Evolutionary conservation across 2,329 filamentous ascomycete genomes (phyloP).

Genomic region (Calonectria ilicicola): DNA sequence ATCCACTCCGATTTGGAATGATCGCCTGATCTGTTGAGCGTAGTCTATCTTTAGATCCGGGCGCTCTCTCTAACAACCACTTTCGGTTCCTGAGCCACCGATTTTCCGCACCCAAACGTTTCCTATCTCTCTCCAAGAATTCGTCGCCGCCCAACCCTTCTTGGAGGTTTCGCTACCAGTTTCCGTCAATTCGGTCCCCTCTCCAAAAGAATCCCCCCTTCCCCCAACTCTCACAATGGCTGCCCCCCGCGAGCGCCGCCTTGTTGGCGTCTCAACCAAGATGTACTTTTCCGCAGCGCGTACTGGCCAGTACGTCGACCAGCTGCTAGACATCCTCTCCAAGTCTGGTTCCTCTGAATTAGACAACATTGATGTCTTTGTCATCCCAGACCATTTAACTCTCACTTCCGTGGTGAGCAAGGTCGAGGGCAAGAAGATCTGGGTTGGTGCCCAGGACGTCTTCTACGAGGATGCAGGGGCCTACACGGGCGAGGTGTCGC

Average conservation of each 20-base stretch:
- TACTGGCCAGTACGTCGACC: constrained; percentile 68
- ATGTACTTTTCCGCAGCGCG: constrained; percentile 81
- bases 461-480: constrained; percentile 78
- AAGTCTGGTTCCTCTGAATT: constrained; percentile 54
- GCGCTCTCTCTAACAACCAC: neutral
- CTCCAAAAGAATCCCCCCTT: no score
- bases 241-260: constrained; percentile 59
- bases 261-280: constrained; percentile 81
- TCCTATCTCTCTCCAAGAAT: neutral
- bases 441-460: constrained; percentile 80
- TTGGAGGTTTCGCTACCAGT: neutral
- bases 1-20: neutral
- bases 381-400: constrained; percentile 83
- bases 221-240: constrained; percentile 27
- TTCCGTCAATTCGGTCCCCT: neutral
- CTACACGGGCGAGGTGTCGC: constrained; percentile 83
- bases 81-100: neutral
- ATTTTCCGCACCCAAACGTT: neutral
- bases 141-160: neutral
- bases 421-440: constrained; percentile 60
- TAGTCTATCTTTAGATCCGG: neutral
- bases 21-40: neutral
- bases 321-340: constrained; percentile 60
- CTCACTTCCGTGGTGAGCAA: constrained; percentile 65
- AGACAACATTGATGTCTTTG: constrained; percentile 75